These are phyloP conservation scores for Pelargonium nanum DNA, from an alignment of 345 rosid species.

Conservation along the genomic window DNA sequence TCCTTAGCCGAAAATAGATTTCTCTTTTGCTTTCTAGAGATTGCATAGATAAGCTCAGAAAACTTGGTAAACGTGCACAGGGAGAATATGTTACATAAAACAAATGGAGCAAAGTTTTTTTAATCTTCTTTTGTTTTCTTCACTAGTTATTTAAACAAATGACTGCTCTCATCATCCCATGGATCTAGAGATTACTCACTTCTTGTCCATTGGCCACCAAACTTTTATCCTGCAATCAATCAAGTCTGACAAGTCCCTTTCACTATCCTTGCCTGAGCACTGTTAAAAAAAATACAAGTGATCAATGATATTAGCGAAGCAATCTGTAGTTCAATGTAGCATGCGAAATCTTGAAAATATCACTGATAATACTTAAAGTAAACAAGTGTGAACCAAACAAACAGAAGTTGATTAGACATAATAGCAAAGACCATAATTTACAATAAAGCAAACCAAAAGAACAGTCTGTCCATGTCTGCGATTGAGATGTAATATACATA, in stretches of 20 bases:
- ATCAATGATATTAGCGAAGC: constrained; percentile 5
- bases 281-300: constrained; percentile 22
- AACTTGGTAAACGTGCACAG: not conserved
- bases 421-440: not conserved
- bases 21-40: not conserved
- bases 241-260: constrained; percentile 50
- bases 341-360: not conserved
- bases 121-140: too few species aligned
- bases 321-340: constrained; percentile 5
- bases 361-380: too few species aligned
- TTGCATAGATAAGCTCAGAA: not conserved
- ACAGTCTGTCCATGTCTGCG: too few species aligned
- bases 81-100: not conserved
- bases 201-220: constrained; percentile 99
- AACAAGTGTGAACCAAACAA: too few species aligned
- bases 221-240: constrained; percentile 80
- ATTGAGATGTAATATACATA: too few species aligned
- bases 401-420: not conserved
- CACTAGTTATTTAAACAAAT: too few species aligned
- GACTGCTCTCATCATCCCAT: not conserved
- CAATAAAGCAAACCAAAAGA: not conserved
- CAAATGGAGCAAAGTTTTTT: not conserved
- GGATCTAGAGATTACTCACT: constrained; percentile 34
- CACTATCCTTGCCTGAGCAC: constrained; percentile 54
- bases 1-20: not conserved